Base-by-base conservation (phyloP, 345 rosid species). In the Passiflora organensis region DNA sequence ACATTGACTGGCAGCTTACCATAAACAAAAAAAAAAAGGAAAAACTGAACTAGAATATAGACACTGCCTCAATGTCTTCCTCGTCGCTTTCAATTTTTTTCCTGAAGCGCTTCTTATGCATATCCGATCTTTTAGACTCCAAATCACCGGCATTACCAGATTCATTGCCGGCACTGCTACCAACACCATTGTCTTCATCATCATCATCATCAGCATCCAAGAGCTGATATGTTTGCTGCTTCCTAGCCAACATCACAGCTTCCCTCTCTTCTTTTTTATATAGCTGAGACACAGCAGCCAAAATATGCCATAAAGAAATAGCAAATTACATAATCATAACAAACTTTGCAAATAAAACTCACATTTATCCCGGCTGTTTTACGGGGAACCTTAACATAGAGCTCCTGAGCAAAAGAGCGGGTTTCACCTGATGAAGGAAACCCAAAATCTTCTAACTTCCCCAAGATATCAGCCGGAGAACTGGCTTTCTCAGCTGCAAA, bases 221-320 rank as follows among this genome's bases (percentile, higher is more conserved):
- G 56, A 93, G 64, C 34, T 78, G 53, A 58, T 91, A 91, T 1
- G 78, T 72, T 34, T 66, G 67, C 62, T 86, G 95, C 77, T 84
- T 93, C 76, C 78, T 82, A 6, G 66, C 95, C 62, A 88, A 60
- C 70, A 82, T 70, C 47, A 83, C 94, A 55, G 95, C 94, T 73
- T 89, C 96, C 60, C 81, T 83, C 77, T 93, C 99, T 63, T 71
- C 84, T 62, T 84, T 80, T 63, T 79, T 85, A 74, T 93, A 89
- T 58, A 77, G 73, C 99, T 91, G 74, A 12, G 19, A 5, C 8
- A 43, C 17, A 32, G 18, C 17, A 10, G 21, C 18, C 32, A 20
- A 5, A 47, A 47, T 9, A 9, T 18, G 15, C 16, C 12, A 13
- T 22, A 53, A 38, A 11, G 39, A 28, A 10, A 25, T 10, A 10